phyloP scores from a whole-genome alignment of 1,284 basidiomycete genomes.

The Cryptococcus sp. region DNA sequence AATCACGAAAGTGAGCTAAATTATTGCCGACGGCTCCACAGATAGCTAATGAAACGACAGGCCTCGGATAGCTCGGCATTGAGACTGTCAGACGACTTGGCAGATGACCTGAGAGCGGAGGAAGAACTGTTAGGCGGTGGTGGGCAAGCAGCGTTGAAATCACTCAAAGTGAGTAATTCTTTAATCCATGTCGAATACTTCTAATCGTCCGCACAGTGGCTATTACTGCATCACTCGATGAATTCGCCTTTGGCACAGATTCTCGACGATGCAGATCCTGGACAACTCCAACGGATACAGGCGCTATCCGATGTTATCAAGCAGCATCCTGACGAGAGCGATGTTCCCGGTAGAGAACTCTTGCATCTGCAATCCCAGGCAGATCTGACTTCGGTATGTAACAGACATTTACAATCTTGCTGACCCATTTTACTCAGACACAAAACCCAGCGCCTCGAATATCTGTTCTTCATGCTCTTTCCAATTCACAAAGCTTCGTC shows the following conservation, averaged over 20 bases:
- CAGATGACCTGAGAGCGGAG: constrained; percentile 28
- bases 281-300: constrained; percentile 11
- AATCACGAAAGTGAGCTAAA: constrained; percentile 30
- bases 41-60: constrained; percentile 9
- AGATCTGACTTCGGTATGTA: constrained; percentile 19
- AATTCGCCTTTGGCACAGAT: constrained; percentile 31
- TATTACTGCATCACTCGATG: constrained; percentile 30
- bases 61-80: constrained; percentile 15
- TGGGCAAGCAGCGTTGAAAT: constrained; percentile 25
- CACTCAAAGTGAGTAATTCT: constrained; percentile 30
- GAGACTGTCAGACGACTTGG: constrained; percentile 23
- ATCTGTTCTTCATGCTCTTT: constrained; percentile 17
- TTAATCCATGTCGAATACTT: not conserved
- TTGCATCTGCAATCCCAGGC: constrained; percentile 18
- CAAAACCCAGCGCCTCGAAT: constrained; percentile 22
- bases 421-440: constrained; percentile 1
- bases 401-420: not conserved
- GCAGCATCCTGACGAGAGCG: constrained; percentile 7
- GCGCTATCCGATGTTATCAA: constrained; percentile 11
- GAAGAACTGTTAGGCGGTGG: constrained; percentile 38
- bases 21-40: not conserved
- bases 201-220: constrained; percentile 24
- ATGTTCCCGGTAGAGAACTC: constrained; percentile 16
- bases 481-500: constrained; percentile 11
- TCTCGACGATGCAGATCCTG: not conserved